Base-by-base conservation (phyloP, 2,329 filamentous ascomycete genomes). In the Leptographium procerum region DNA sequence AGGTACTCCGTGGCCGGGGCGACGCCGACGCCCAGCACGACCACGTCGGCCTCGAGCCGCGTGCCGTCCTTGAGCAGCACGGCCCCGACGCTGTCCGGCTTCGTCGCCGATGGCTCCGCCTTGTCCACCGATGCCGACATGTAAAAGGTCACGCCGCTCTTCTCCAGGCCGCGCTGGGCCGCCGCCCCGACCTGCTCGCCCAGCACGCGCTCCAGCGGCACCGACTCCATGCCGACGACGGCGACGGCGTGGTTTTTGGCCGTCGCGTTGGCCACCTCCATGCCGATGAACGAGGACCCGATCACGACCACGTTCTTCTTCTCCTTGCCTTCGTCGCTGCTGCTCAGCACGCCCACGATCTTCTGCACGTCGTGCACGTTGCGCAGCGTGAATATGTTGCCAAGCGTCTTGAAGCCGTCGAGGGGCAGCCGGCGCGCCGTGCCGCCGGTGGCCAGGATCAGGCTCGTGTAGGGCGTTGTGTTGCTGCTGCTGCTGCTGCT, bases 281-380 rank as follows among this genome's bases (percentile, higher is more conserved):
- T 95, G 47, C 94, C 94, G 68, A 99, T 99, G 72, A 99, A 99
- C 0, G 90, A 95, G 60, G 88, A 92, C 47, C 94, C 94, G 57
- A 99, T 79, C 16, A 99, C 79, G 52, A 96, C 90, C 64, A 99
- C 84, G 72, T 96, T 96, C 79, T 96, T 96, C 43, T 57, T 56
- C 13, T 9, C 6, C 11, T 16, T 6, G n/a, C n/a, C n/a, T n/a
- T n/a, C n/a, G 43, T 2, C 24, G 68, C 88, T 87, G 50, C 83
- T 78, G 33, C 90, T 90, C 52, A 95, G 88, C 8, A 90, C 89
- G 1, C 77, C 79, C 29, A 90, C 78, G 64, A 99, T 96, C 60
- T 78, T 79, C 69, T 91, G 83, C 0, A 86, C 83, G 67, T 97
- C 86, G 48, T 85, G 79, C n/a, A 95, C 77, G 13, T 78, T 85